Evolutionary conservation across 768 basidiomycete species (phyloP), one percentile per base, ranked within the genome.

Genomic region (Naganishia antarctica): DNA sequence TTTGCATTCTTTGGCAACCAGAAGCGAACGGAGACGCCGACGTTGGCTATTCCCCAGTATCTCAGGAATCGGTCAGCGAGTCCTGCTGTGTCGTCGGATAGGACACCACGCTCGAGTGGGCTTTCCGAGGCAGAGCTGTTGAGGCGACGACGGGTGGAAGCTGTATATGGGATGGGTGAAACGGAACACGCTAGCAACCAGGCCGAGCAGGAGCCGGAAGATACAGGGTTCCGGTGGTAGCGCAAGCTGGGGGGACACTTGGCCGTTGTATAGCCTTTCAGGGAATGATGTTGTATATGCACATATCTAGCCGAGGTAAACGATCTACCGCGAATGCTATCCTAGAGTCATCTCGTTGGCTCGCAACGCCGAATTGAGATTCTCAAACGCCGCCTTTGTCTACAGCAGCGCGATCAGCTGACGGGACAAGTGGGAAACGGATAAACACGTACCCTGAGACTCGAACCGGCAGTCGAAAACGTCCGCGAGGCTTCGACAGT

Each of bases 41-140:
- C 49, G 40, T 37, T 37, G 9, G 62, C 62, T 13, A 29, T 34
- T 21, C 65, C 31, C 18, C 50, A 11, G 32, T 41, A 34, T 25
- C 32, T 48, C n/a, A 37, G 47, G 48, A 28, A 43, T 34, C 46
- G 46, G 23, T 25, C 61, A 45, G 48, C 60, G 43, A 63, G 62
- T 40, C 62, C 62, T 13, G 62, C 62, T 3, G 46, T 29, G 11
- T 18, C 41, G 11, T 18, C 41, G 32, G 62, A 63, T 44, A 37
- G 31, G 23, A 32, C 44, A 28, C 62, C 25, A 46, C 40, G n/a
- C n/a, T n/a, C 53, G 18, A 51, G 62, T 84, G 44, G 89, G 89
- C 63, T 92, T 82, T 79, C 86, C 70, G 82, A 91, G 70, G 83
- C 88, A 59, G 83, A 90, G 70, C 74, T 92, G 74, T 80, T 92